Evolutionary conservation across 345 rosid genomes (phyloP), one percentile per base, ranked within the genome.

Genomic region (Luvunga scandens): DNA sequence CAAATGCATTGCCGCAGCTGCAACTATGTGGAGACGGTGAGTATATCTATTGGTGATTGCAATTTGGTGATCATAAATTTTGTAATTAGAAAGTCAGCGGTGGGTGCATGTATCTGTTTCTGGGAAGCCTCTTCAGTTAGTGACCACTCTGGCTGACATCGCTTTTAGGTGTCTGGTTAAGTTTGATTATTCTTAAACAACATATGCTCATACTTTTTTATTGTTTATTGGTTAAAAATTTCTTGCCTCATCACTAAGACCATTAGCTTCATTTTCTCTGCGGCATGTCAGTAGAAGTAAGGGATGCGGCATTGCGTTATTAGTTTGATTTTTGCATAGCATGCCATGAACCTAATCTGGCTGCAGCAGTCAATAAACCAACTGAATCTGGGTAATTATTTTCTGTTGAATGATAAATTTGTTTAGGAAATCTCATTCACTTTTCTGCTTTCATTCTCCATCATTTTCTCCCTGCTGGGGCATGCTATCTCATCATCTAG

Each of bases 1-100:
- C 83, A 8, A 90, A 84, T 82, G 76, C 84, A 61, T 78, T 90
- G 27, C 88, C 88, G 61, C 92, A 85, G 85, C 87, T 89, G 80
- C 95, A 91, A 84, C 75, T 90, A 61, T 85, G 83, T 34, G 90
- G 87, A 55, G 80, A 84, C 67, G 81, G 95, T 92, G 81, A 87
- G 92, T 45, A 13, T 84, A 53, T 78, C 31, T 68, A 25, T 28
- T 28, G 24, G 1, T 19, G 16, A 50, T 7, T 3, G 16, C 27
- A 28, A 50, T 68, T 42, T 10, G 34, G 45, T 12, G 27, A 69
- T 42, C 33, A 18, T 68, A 3, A 34, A 22, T 66, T 3, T n/a
- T 69, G 18, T 21, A 42, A 42, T 69, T 16, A 33, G 33, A 27
- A 2, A 27, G 27, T 25, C 13, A 42, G n/a, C 45, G 57, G 55